Conservation (phyloP, 495 filamentous ascomycete species). For the Pseudotulostoma volvatum region DNA sequence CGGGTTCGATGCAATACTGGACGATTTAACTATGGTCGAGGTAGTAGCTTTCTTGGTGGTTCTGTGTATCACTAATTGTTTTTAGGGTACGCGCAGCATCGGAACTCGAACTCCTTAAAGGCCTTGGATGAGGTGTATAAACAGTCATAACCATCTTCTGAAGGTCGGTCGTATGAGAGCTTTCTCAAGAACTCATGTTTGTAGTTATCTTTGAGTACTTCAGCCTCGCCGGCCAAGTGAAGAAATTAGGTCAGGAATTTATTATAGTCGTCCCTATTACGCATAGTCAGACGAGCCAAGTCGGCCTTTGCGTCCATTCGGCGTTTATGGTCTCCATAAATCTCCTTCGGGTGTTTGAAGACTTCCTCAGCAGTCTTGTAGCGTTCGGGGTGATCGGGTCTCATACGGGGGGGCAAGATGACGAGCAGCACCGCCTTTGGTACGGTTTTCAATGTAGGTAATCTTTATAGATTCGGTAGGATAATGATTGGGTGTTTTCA, state of each 20-base stretch:
- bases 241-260: slow-evolving; percentile 5
- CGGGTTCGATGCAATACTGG: too few species aligned
- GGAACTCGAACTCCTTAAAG: not conserved
- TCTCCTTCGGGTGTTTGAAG: not conserved
- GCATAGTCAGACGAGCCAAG: not conserved
- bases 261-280: slow-evolving; percentile 1
- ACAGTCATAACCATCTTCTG: too few species aligned
- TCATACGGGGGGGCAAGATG: not conserved
- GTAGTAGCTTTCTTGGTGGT: too few species aligned
- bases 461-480: not conserved
- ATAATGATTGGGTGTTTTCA: slow-evolving; percentile 1
- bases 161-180: not conserved
- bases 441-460: not conserved
- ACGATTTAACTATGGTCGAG: too few species aligned
- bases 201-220: too few species aligned
- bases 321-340: not conserved
- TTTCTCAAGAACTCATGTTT: too few species aligned
- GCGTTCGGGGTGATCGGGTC: not conserved
- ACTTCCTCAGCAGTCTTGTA: not conserved
- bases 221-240: slow-evolving; percentile 1
- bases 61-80: too few species aligned
- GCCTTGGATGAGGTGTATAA: not conserved
- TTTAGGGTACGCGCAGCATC: not conserved
- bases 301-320: not conserved
- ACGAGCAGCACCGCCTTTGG: not conserved